These are phyloP conservation scores for Paecilomyces variotii DNA, from an alignment of 2,329 filamentous ascomycete species.

Conservation along the genomic window DNA sequence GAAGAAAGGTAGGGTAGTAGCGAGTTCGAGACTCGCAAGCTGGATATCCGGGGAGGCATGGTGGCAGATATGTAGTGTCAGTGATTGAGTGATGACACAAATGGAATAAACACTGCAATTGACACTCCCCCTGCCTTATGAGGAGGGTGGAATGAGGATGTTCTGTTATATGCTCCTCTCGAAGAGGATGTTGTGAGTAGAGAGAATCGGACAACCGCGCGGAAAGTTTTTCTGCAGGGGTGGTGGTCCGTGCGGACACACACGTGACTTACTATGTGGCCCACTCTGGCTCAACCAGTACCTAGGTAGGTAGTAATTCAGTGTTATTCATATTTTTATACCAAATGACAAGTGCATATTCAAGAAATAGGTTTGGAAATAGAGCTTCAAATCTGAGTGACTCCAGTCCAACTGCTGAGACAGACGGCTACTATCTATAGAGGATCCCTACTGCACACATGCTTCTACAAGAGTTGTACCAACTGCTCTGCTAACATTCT, in stretches of 20 bases:
- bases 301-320: no score
- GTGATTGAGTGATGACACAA: neutral
- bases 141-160: neutral
- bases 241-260: neutral
- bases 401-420: no score
- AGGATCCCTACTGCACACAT: neutral
- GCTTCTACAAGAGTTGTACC: neutral
- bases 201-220: conserved; percentile 1
- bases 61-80: conserved; percentile 9
- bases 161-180: neutral
- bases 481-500: neutral
- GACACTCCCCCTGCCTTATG: neutral
- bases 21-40: conserved; percentile 24
- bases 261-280: conserved; percentile 3
- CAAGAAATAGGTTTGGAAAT: no score
- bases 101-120: conserved; percentile 1
- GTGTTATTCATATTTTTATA: no score
- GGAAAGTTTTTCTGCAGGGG: conserved; percentile 6
- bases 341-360: no score
- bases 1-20: conserved; percentile 25
- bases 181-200: conserved; percentile 1
- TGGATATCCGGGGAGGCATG: conserved; percentile 35
- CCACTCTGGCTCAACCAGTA: neutral
- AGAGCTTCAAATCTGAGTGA: no score
- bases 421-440: neutral